Evolutionary conservation across 139 green algal species (phyloP), one percentile per base, ranked within the genome.

Genomic region (Chlorella sp.): DNA sequence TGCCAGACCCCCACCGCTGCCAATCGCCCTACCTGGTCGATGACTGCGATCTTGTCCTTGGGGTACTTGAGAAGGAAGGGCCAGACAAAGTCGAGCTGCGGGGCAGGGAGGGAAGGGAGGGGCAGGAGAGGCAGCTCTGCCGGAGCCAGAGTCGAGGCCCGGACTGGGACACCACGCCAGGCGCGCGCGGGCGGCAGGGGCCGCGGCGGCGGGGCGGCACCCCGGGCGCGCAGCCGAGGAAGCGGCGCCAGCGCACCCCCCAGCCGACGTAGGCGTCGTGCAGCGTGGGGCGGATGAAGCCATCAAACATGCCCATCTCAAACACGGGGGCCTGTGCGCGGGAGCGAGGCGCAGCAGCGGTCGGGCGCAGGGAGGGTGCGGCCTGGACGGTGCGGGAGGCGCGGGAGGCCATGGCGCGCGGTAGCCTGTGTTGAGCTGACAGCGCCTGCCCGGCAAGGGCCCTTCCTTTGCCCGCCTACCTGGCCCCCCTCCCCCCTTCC

Each of bases 81-180:
- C 79, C 79, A 84, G 23, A 84, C 73, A 65, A 83, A 84, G 65
- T 84, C 79, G 23, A 84, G 55, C 25, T 75, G 75, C 68, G 45
- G 31, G 46, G 11, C 42, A 48, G 36, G 38, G 25, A 14, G 2
- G 38, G 8, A 11, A 31, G 61, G 53, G 19, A 61, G 11, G 46
- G 46, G 46, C 46, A 55, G 46, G 46, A 17, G 46, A 14, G 46
- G 46, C 46, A 55, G 17, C 14, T 17, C 14, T 55, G 46, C 46
- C 46, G 14, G 46, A 55, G 14, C 14, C 14, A 17, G 46, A 17
- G 46, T 17, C 17, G 46, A 27, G 46, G 46, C 46, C 46, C n/a
- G n/a, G n/a, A n/a, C n/a, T n/a, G n/a, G n/a, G n/a, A n/a, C n/a
- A n/a, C n/a, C n/a, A n/a, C n/a, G n/a, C n/a, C n/a, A n/a, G n/a